phyloP scores from a whole-genome alignment of 805 yeast species.

The Barnettozyma sp. region DNA sequence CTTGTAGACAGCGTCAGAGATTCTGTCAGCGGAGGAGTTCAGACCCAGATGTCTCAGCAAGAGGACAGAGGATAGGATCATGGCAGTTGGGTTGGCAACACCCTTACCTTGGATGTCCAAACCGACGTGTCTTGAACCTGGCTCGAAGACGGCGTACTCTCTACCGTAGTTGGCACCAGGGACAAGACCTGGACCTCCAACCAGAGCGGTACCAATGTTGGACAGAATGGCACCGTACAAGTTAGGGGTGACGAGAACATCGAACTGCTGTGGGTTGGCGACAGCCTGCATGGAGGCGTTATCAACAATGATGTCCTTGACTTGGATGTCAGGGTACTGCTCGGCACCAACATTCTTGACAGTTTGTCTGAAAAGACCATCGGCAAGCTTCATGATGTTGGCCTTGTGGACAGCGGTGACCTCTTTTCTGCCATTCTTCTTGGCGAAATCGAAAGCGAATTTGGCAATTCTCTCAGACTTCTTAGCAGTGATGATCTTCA shows the following conservation, averaged over 20 bases:
- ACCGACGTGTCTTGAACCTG: slow-evolving; percentile 99
- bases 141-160: slow-evolving; percentile 96
- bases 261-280: slow-evolving; percentile 96
- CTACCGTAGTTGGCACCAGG: slow-evolving; percentile 99
- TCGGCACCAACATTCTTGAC: slow-evolving; percentile 79
- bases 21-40: slow-evolving; percentile 75
- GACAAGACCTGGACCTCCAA: slow-evolving; percentile 97
- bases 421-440: slow-evolving; percentile 81
- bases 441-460: slow-evolving; percentile 94
- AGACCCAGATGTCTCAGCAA: slow-evolving; percentile 93
- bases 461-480: slow-evolving; percentile 97
- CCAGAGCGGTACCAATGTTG: slow-evolving; percentile 93
- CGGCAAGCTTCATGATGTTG: slow-evolving; percentile 97
- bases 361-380: slow-evolving; percentile 94
- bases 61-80: slow-evolving; percentile 87
- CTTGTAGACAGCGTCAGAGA: slow-evolving; percentile 81
- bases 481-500: slow-evolving; percentile 88
- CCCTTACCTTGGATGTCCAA: slow-evolving; percentile 91
- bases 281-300: slow-evolving; percentile 99
- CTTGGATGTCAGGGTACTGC: slow-evolving; percentile 77
- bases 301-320: slow-evolving; percentile 93
- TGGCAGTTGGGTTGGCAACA: slow-evolving; percentile 96
- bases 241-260: slow-evolving; percentile 96
- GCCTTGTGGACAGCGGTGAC: slow-evolving; percentile 99
- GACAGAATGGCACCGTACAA: slow-evolving; percentile 96